phyloP scores from a whole-genome alignment of 495 filamentous ascomycete species.

The Lepraria neglecta region DNA sequence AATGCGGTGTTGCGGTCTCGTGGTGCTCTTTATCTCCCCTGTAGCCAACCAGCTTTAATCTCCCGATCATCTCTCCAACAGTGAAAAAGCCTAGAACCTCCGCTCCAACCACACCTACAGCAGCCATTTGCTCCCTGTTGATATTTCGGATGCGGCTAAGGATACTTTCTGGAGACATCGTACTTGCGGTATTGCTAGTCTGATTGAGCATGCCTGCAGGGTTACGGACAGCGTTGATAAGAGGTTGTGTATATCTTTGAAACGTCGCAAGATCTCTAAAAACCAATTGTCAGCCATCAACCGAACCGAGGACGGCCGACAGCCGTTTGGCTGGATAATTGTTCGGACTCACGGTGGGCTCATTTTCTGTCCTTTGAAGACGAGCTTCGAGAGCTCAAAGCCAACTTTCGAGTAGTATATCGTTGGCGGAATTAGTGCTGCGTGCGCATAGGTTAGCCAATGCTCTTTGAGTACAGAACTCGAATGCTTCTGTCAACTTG shows the following conservation, averaged over 20 bases:
- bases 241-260: constrained; percentile 76
- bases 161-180: constrained; percentile 44
- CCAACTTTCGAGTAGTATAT: constrained; percentile 89
- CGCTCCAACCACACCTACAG: constrained; percentile 68
- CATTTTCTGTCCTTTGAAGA: constrained; percentile 88
- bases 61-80: constrained; percentile 91
- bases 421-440: constrained; percentile 78
- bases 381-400: constrained; percentile 76
- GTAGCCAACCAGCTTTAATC: constrained; percentile 91
- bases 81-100: constrained; percentile 97
- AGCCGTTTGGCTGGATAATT: neutral
- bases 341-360: constrained; percentile 71
- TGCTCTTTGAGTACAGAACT: constrained; percentile 14
- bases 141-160: constrained; percentile 62
- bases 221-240: constrained; percentile 61
- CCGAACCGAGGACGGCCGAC: neutral
- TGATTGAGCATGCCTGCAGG: constrained; percentile 44
- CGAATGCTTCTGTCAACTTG: neutral
- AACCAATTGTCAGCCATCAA: constrained; percentile 14
- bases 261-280: constrained; percentile 68
- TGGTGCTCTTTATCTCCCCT: constrained; percentile 57
- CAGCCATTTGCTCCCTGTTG: constrained; percentile 57
- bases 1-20: constrained; percentile 22
- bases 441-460: constrained; percentile 27
- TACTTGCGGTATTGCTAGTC: constrained; percentile 39